These are phyloP conservation scores for Chlamydomonas applanata DNA, from an alignment of 139 green algal genomes.

Conservation along the genomic window DNA sequence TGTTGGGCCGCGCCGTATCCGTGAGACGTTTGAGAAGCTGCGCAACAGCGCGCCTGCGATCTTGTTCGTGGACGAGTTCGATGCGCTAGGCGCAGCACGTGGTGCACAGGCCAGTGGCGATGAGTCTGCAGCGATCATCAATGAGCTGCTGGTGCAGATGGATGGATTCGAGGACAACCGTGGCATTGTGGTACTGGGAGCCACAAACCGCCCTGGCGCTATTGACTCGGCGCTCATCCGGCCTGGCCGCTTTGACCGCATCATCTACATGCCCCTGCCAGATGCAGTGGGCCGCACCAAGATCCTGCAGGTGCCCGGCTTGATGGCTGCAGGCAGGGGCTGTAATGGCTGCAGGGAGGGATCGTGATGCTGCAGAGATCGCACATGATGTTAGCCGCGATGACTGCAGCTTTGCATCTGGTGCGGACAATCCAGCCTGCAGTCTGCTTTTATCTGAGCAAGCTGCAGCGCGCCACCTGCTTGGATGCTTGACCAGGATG, in stretches of 20 bases:
- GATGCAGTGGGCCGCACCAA: conserved; percentile 75
- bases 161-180: conserved; percentile 97
- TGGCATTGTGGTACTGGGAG: conserved; percentile 92
- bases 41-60: conserved; percentile 75
- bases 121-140: conserved; percentile 89
- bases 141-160: conserved; percentile 94
- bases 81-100: conserved; percentile 81
- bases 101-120: conserved; percentile 51
- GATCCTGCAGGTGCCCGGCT: conserved; percentile 72
- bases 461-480: no score
- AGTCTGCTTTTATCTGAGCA: no score
- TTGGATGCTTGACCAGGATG: neutral
- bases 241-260: conserved; percentile 94
- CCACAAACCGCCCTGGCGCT: conserved; percentile 91
- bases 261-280: conserved; percentile 89
- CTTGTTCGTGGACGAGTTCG: conserved; percentile 98
- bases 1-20: conserved; percentile 48
- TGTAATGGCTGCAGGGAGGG: no score
- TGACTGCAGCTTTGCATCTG: no score
- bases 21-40: conserved; percentile 59
- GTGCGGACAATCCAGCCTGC: no score
- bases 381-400: no score
- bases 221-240: conserved; percentile 87
- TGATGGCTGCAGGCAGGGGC: neutral
- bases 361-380: no score